Base-by-base conservation (phyloP, 495 filamentous ascomycete species). In the Aspergillus haitiensis region DNA sequence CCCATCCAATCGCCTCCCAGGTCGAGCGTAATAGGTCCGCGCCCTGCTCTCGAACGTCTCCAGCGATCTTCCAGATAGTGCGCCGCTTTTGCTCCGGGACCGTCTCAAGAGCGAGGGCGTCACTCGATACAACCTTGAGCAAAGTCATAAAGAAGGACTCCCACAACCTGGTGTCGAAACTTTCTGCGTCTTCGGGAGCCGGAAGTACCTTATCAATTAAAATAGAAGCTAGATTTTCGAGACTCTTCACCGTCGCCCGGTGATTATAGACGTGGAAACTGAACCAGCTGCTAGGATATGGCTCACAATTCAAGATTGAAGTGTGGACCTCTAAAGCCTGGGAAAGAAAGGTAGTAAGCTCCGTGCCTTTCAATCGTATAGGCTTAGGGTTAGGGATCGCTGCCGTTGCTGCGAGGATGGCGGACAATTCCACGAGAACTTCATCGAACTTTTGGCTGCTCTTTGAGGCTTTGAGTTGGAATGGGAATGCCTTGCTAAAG, bases 1-100 rank as follows among this genome's bases (percentile, higher is more conserved):
- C 94, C 94, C 94, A 99, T 12, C 94, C 94, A 64, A 99, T 96
- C 10, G 93, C 90, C 70, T 96, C 91, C 94, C 94, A 99, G 34
- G 87, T 94, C 18, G 84, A 78, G 39, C 88, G 82, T 48, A 99
- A 74, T 8, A 99, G 76, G 34, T 92, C 86, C 1, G 94, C 93
- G 46, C 94, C 95, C 64, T 91, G 82, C 70, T 98, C 92, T 54
- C 94, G 81, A 52, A 99, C 91, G 79, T 99, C 94, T 18, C 94
- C 95, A 32, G 92, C 95, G 67, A 99, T 96, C 77, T 98, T 98
- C 94, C 95, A 98, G 12, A 98, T 93, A 4, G 93, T 93, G 31
- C 94, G 78, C 40, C 95, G 79, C 72, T 97, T 98, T 74, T 99
- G 94, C 73, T 98, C 95, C 0, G 95, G 91, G 70, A 97, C 98